Base-by-base conservation (phyloP, 1,139 yeast species). In the Kurtzmaniella natalensis region DNA sequence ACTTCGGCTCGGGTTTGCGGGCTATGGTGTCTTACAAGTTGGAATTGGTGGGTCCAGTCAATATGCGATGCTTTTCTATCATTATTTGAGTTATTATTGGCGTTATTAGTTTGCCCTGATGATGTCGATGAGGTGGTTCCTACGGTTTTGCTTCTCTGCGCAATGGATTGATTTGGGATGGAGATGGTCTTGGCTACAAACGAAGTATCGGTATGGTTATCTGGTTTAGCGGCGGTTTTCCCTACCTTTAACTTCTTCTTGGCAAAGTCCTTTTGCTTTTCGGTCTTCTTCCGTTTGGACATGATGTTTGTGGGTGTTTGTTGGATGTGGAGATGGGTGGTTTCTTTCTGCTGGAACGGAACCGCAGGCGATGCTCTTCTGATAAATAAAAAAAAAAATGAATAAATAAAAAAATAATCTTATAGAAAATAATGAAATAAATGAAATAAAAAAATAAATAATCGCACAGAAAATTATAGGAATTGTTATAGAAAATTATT, bases 201-300 rank as follows among this genome's bases (percentile, higher is more conserved):
- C 0, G 92, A 80, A 0, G 95, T 86, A 48, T 84, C 92, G 5
- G 98, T 92, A 39, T 72, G 76, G 53, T 86, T 87, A 22, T 78
- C 75, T 3, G 89, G 77, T 42, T 75, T 76, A 6, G 78, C 78
- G 19, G 78, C 76, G 2, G 82, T 68, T 57, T 92, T 92, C 37
- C 99, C 99, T 26, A 92, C 97, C 51, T 75, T 82, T 33, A 92
- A 73, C 64, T 87, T 89, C 40, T 81, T 74, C 63, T 89, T 92
- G 31, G 64, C 72, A 53, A 84, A 84, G 51, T 84, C 94, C 60
- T 81, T 82, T 47, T 71, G 70, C 61, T 82, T 83, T 43, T 81
- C 85, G 34, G 72, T 68, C 61, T 70, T 76, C 64, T 81, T 81
- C 53, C 66, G 66, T 39, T 71, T 70, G 3, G 81, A 70, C 8